Evolutionary conservation across 2,329 filamentous ascomycete genomes (phyloP).

Genomic region (Botrytis hyacinthi): DNA sequence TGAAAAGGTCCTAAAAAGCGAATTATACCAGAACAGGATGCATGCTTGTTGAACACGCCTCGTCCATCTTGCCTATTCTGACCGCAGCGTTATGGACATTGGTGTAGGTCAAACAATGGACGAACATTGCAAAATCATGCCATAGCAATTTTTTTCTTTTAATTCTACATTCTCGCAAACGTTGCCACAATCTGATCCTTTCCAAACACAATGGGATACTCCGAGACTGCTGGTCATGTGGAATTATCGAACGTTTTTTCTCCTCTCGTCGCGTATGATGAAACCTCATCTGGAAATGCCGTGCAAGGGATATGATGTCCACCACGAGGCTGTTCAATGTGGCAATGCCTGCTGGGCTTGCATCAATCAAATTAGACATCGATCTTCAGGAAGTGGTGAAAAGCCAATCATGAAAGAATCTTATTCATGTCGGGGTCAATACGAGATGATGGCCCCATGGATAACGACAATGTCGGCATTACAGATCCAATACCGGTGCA

Average conservation of each 20-base stretch:
- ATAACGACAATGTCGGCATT: constrained; percentile 9
- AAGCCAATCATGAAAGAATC: background rate
- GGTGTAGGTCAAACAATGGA: constrained; percentile 8
- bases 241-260: background rate
- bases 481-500: background rate
- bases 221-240: background rate
- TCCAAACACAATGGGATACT: background rate
- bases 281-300: background rate
- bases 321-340: background rate
- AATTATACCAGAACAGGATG: background rate
- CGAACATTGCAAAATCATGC: background rate
- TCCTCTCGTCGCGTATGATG: background rate
- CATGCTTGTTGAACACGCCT: background rate
- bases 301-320: background rate
- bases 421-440: background rate
- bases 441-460: constrained; percentile 12
- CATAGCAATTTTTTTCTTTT: background rate
- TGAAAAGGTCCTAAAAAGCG: background rate
- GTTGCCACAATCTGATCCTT: background rate
- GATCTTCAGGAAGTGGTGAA: background rate
- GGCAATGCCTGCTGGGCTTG: background rate
- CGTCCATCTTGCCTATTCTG: background rate
- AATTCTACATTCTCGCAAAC: background rate
- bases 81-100: background rate
- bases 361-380: background rate